Percentiles rank a stretch among this genome's conserved stretches.
Conservation (phyloP, 2,329 filamentous ascomycete genomes). For the Pseudonectria foliicola region DNA sequence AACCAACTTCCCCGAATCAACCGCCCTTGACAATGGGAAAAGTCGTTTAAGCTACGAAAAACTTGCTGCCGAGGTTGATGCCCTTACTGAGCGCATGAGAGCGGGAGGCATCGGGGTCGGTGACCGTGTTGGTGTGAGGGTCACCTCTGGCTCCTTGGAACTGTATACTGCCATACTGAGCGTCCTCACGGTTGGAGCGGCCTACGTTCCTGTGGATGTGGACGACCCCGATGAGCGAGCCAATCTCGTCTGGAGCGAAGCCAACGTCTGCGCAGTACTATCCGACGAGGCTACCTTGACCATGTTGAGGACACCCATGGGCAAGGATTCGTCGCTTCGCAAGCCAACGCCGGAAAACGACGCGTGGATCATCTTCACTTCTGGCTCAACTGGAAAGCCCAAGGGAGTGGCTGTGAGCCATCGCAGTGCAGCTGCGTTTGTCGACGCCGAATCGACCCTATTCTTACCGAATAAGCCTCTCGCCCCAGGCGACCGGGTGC, state of each 20-base stretch:
- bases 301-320: neutral
- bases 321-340: neutral
- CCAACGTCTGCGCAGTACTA: conserved; percentile 10
- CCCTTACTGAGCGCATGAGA: too few species aligned
- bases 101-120: conserved; percentile 8
- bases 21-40: too few species aligned
- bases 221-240: conserved; percentile 16
- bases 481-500: conserved; percentile 14
- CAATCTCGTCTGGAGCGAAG: conserved; percentile 13
- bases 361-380: conserved; percentile 20
- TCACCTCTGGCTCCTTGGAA: conserved; percentile 12
- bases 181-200: conserved; percentile 11
- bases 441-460: conserved; percentile 15
- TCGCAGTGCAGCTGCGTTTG: conserved; percentile 17
- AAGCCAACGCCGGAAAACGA: conserved; percentile 10
- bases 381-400: conserved; percentile 16
- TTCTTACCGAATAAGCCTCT: conserved; percentile 13
- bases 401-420: conserved; percentile 19
- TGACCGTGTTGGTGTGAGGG: conserved; percentile 12
- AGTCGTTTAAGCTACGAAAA: too few species aligned
- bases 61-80: too few species aligned
- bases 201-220: conserved; percentile 17
- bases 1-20: too few species aligned
- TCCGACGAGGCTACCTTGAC: conserved; percentile 11
- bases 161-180: conserved; percentile 14